These are phyloP conservation scores for Volvox carteri DNA, from an alignment of 163 green algal species.

Conservation along the genomic window DNA sequence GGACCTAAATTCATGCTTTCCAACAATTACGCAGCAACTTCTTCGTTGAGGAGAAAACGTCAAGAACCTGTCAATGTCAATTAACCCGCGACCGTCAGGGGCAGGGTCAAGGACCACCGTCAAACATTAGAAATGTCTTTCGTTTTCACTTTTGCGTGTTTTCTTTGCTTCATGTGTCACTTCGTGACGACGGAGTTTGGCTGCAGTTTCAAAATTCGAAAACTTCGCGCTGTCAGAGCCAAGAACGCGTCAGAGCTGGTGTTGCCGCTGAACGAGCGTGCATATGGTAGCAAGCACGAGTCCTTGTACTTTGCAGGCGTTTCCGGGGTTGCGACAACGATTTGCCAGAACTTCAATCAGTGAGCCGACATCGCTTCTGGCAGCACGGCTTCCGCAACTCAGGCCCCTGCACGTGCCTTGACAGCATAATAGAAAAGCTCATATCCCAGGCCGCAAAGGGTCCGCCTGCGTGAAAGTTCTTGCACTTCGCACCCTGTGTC, in stretches of 20 bases:
- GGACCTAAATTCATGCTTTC: neutral
- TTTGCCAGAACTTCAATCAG: too few relatives aligned
- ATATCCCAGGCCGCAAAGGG: too few relatives aligned
- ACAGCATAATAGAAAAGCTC: too few relatives aligned
- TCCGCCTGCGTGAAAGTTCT: too few relatives aligned
- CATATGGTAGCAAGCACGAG: neutral
- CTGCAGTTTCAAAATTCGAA: neutral
- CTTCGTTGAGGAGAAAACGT: neutral
- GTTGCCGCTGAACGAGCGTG: neutral
- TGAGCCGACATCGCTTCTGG: too few relatives aligned
- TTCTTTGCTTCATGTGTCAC: neutral
- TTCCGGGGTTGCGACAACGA: too few relatives aligned
- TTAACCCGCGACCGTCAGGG: neutral
- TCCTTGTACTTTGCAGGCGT: neutral
- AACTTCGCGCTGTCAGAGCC: neutral
- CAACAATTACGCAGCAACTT: neutral
- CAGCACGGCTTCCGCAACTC: too few relatives aligned
- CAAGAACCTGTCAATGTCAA: conserved; percentile 1
- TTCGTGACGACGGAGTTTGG: neutral
- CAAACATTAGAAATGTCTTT: neutral
- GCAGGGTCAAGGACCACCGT: neutral
- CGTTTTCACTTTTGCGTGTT: neutral
- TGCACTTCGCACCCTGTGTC: too few relatives aligned
- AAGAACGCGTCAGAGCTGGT: neutral
- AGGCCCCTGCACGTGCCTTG: too few relatives aligned